These are phyloP conservation scores for Acer campestre DNA, from an alignment of 345 rosid genomes.

Conservation along the genomic window DNA sequence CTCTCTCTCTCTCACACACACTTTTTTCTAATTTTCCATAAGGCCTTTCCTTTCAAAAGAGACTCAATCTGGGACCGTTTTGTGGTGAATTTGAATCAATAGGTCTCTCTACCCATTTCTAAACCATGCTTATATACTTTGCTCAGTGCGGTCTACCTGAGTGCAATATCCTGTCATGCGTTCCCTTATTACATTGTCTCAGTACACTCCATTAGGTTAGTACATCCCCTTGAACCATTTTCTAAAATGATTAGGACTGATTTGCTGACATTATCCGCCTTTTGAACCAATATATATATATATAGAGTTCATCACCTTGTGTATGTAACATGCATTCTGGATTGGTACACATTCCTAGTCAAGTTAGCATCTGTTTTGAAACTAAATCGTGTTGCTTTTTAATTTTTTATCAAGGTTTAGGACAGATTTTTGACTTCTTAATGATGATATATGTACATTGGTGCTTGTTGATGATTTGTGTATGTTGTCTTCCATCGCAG, in stretches of 20 bases:
- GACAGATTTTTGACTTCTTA: not conserved
- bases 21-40: not conserved
- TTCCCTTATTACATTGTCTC: too few species aligned
- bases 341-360: not conserved
- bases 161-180: not conserved
- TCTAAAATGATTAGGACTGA: not conserved
- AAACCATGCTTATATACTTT: not conserved
- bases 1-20: not conserved
- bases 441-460: not conserved
- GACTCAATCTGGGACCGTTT: too few species aligned
- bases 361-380: not conserved
- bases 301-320: not conserved
- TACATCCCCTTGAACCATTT: too few species aligned
- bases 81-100: too few species aligned
- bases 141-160: not conserved
- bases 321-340: not conserved
- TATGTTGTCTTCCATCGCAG: conserved; percentile 34
- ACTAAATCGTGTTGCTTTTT: not conserved
- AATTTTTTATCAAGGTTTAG: not conserved
- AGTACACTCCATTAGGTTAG: too few species aligned
- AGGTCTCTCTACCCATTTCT: not conserved
- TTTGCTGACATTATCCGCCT: not conserved
- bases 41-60: too few species aligned
- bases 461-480: not conserved
- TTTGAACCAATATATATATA: not conserved